A percentile compares a stretch with the other conserved stretches of the same genome.
Evolutionary conservation across 768 basidiomycete genomes (phyloP).

Genomic region (Lentinula boryana): DNA sequence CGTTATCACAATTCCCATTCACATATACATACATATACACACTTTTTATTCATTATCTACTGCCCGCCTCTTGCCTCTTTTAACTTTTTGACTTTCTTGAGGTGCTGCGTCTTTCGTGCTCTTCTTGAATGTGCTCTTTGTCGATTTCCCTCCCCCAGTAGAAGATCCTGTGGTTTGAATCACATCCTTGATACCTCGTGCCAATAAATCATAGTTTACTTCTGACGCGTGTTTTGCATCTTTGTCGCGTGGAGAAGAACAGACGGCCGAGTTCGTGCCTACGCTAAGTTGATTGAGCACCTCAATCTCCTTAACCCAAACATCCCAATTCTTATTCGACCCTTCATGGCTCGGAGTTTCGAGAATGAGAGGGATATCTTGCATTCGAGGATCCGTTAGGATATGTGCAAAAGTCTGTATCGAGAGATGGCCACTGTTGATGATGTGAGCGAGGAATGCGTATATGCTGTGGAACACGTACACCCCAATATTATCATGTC

Average conservation of each 20-base stretch:
- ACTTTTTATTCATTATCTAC: too few relatives aligned
- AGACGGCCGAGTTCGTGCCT: not conserved
- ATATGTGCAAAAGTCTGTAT: slow-evolving; percentile 59
- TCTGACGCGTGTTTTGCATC: not conserved
- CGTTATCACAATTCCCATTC: not conserved
- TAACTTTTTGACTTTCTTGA: not conserved
- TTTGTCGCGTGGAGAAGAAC: not conserved
- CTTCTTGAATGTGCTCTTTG: slow-evolving; percentile 3
- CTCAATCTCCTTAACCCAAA: slow-evolving; percentile 72
- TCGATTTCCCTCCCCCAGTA: slow-evolving; percentile 8
- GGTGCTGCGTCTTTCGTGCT: not conserved
- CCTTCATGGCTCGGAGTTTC: slow-evolving; percentile 75
- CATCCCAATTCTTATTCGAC: slow-evolving; percentile 28
- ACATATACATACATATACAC: not conserved
- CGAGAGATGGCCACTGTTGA: slow-evolving; percentile 58
- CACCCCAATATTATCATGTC: slow-evolving; percentile 85
- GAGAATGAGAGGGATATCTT: slow-evolving; percentile 70
- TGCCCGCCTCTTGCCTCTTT: slow-evolving; percentile 13
- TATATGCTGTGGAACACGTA: slow-evolving; percentile 27
- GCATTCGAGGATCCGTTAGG: slow-evolving; percentile 60
- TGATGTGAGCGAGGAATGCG: not conserved
- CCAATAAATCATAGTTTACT: not conserved
- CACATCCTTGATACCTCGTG: slow-evolving; percentile 8
- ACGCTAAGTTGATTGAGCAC: slow-evolving; percentile 43
- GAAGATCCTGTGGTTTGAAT: slow-evolving; percentile 8